Evolutionary conservation across 306 rosid species (phyloP), one percentile per base, ranked within the genome.

Genomic region (Trichosanthes cucumerina): DNA sequence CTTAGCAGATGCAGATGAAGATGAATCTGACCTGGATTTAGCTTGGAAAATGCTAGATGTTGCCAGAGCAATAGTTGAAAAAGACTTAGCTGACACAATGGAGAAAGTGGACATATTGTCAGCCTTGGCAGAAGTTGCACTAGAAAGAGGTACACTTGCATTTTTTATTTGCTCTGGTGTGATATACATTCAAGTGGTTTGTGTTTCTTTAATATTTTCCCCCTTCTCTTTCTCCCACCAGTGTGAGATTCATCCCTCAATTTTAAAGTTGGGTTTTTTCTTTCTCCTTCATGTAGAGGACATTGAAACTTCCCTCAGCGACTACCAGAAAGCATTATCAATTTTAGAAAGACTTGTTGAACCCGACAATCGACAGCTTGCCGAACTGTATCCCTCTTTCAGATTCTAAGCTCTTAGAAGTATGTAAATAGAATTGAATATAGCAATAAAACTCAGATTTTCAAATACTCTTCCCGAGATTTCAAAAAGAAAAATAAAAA

Each of bases 1-100:
- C 65, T 80, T 90, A 71, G 92, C 89, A 78, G 96, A 91, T 84
- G 96, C 85, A 66, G 99, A 95, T 80, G 97, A 95, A 81, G 99
- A 91, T 50, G 99, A 95, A 62, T 83, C 92, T 75, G 99, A 95
- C 89, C 90, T 95, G 81, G 99, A 91, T 78, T 86, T 95, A 83
- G 97, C 99, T 69, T 95, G 99, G 99, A 95, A 95, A 88, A 95
- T 91, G 97, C 93, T 95, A 50, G 99, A 95, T 84, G 81, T 95
- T 85, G 99, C 97, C 0, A 88, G 99, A 88, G 99, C 97, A 74
- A 95, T 95, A 80, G 92, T 82, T 77, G 99, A 95, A 81, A 92
- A 92, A 81, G 87, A 91, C 63, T 82, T 92, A 3, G 84, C 65
- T 72, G 88, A 92, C 63, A 91, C 98, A n/a, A 79, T 92, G 86